A percentile compares a stretch with the other conserved stretches of the same genome.
These are phyloP conservation scores for Chlorella sp. DNA, from an alignment of 139 green algal genomes.

Conservation along the genomic window DNA sequence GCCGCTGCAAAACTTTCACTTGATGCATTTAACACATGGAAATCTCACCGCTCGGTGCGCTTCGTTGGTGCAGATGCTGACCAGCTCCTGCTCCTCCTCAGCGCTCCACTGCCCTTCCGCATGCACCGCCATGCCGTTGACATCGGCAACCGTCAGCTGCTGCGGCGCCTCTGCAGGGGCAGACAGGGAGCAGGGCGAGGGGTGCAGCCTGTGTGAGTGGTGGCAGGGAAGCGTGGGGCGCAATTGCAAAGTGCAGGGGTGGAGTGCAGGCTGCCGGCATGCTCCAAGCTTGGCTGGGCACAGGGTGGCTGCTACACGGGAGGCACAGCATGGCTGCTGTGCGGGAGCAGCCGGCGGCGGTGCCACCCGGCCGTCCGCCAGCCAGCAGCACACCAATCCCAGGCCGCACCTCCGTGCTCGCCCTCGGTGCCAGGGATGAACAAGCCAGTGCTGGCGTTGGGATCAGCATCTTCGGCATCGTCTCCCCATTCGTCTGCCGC, in stretches of 20 bases:
- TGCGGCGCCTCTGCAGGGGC: neutral
- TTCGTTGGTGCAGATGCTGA: slow-evolving; percentile 22
- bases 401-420: slow-evolving; percentile 1
- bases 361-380: no score
- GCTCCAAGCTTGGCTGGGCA: no score
- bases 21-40: no score
- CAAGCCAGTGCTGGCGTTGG: slow-evolving; percentile 1
- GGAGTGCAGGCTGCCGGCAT: no score
- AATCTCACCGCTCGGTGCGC: slow-evolving; percentile 25
- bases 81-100: slow-evolving; percentile 44
- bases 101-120: slow-evolving; percentile 29
- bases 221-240: no score
- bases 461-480: slow-evolving; percentile 5
- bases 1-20: no score
- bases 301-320: no score
- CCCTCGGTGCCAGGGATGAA: neutral
- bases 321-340: neutral
- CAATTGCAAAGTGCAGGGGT: no score
- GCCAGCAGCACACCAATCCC: no score
- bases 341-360: neutral
- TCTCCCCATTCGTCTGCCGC: neutral
- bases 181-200: neutral
- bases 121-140: slow-evolving; percentile 19
- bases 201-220: no score
- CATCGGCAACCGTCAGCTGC: slow-evolving; percentile 25